These are phyloP conservation scores for Leersia perrieri DNA, from an alignment of 176 grass and related monocot genomes.

Conservation along the genomic window DNA sequence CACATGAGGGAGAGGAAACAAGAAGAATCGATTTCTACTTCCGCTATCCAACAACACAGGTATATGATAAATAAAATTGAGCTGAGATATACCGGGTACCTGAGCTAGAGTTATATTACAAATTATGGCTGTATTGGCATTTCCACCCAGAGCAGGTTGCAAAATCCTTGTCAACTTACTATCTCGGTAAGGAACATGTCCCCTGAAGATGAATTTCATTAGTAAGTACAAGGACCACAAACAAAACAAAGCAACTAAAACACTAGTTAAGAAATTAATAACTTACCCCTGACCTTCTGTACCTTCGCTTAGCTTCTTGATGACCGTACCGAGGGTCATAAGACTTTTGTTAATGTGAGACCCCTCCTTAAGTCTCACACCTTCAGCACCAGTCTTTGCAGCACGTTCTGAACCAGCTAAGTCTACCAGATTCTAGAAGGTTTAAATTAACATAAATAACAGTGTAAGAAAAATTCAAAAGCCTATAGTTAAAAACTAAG, in stretches of 20 bases:
- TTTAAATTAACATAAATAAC: conserved; percentile 25
- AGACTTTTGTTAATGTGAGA: conserved; percentile 99
- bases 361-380: conserved; percentile 89
- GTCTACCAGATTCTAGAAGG: conserved; percentile 89
- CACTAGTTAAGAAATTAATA: conserved; percentile 8
- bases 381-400: conserved; percentile 95
- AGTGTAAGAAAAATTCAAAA: neutral
- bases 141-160: conserved; percentile 88
- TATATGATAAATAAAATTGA: neutral
- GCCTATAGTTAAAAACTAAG: neutral
- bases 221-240: conserved; percentile 24
- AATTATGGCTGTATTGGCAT: conserved; percentile 94
- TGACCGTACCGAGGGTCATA: conserved; percentile 86
- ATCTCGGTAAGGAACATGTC: conserved; percentile 91
- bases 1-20: neutral
- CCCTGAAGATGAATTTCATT: conserved; percentile 48
- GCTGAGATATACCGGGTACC: conserved; percentile 38
- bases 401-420: conserved; percentile 96
- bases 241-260: conserved; percentile 21
- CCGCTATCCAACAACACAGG: neutral
- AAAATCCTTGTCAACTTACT: conserved; percentile 94
- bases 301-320: conserved; percentile 95
- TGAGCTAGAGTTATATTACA: conserved; percentile 97
- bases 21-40: conserved; percentile 1
- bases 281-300: conserved; percentile 83